A percentile compares a stretch with the other conserved stretches of the same genome.
These are phyloP conservation scores for Lasiosphaeriaceae sp. DNA, from an alignment of 495 filamentous ascomycete species.

Conservation along the genomic window DNA sequence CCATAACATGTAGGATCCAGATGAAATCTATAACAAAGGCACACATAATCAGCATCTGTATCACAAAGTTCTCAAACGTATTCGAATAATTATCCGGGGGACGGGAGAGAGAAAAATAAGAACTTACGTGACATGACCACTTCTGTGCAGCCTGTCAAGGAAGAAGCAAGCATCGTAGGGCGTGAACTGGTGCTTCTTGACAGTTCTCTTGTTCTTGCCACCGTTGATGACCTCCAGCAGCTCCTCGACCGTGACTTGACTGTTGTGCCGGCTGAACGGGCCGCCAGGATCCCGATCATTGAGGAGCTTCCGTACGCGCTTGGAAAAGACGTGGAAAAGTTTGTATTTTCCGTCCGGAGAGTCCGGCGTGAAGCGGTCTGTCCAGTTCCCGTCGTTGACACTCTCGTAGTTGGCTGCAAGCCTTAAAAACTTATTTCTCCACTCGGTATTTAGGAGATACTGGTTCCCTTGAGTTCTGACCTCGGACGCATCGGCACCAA, in stretches of 20 bases:
- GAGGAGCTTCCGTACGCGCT: conserved; percentile 24
- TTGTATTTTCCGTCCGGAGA: conserved; percentile 14
- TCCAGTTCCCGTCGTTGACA: conserved; percentile 18
- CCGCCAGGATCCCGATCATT: conserved; percentile 19
- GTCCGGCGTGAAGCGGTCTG: conserved; percentile 4
- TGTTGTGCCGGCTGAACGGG: conserved; percentile 12
- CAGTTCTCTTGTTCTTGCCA: conserved; percentile 7
- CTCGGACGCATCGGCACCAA: background rate
- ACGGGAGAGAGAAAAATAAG: too few relatives aligned
- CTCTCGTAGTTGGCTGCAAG: conserved; percentile 12
- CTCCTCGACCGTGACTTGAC: conserved; percentile 19
- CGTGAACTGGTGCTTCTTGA: conserved; percentile 17
- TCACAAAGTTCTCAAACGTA: too few relatives aligned
- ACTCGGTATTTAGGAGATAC: conserved; percentile 1
- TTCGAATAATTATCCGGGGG: too few relatives aligned
- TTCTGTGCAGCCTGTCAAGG: conserved; percentile 20
- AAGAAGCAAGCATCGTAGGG: conserved; percentile 25
- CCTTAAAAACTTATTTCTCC: conserved; percentile 5
- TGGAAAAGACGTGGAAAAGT: conserved; percentile 27
- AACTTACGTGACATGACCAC: conserved; percentile 14
- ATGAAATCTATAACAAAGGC: conserved; percentile 16
- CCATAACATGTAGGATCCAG: conserved; percentile 23
- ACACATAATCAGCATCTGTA: too few relatives aligned
- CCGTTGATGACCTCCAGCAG: conserved; percentile 25
- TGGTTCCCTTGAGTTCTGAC: background rate